Percentiles rank a stretch among this genome's conserved stretches.
Evolutionary conservation across 345 rosid genomes (phyloP).

Genomic region (Euclidium syriacum): DNA sequence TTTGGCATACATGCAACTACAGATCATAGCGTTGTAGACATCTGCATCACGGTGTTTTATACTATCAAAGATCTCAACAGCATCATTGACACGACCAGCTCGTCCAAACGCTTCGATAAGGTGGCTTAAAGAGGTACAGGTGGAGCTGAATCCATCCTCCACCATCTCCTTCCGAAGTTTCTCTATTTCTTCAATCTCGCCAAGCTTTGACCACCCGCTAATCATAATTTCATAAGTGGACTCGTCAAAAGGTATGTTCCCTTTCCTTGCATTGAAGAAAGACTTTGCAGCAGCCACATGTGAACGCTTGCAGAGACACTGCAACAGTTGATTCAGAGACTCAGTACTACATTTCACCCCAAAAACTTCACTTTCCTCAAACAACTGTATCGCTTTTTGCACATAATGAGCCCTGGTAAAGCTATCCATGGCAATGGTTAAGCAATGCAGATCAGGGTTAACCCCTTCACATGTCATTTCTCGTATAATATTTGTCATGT

Average conservation of each 20-base stretch:
- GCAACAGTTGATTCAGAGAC: constrained; percentile 61
- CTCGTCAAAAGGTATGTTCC: constrained; percentile 42
- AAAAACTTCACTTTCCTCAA: constrained; percentile 44
- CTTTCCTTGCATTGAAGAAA: constrained; percentile 44
- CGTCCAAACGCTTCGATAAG: constrained; percentile 78
- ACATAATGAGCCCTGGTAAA: constrained; percentile 48
- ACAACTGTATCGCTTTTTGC: constrained; percentile 46
- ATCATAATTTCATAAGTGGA: constrained; percentile 55
- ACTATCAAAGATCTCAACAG: constrained; percentile 50
- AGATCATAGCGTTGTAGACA: constrained; percentile 75
- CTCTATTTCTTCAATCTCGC: constrained; percentile 52
- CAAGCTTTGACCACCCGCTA: constrained; percentile 76
- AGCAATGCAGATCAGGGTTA: constrained; percentile 38
- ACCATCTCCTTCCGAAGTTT: constrained; percentile 59
- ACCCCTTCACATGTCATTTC: constrained; percentile 40
- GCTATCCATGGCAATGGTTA: constrained; percentile 54
- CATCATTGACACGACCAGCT: constrained; percentile 60
- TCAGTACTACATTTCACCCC: constrained; percentile 49
- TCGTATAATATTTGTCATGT: constrained; percentile 39
- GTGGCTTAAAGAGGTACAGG: constrained; percentile 49
- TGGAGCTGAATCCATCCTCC: constrained; percentile 47
- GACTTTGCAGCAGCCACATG: constrained; percentile 70
- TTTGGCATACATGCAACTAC: constrained; percentile 47
- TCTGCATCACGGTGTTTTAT: constrained; percentile 45
- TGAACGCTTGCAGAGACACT: constrained; percentile 58